Evolutionary conservation across 352 stramenopile genomes (phyloP).

Genomic region (Pythium aristosporum): DNA sequence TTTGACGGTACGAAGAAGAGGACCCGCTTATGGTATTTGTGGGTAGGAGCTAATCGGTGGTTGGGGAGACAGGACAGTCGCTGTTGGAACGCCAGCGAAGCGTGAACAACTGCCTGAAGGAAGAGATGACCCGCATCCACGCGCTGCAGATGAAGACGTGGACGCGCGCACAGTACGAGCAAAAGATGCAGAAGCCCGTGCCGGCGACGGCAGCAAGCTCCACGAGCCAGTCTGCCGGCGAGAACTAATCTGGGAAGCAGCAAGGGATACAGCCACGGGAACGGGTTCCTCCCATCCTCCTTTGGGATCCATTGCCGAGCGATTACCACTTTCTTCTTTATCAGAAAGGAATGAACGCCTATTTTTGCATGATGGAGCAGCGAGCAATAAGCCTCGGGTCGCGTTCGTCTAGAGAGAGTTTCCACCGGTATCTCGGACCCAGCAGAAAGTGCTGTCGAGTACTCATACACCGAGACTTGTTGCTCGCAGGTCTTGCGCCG

Average conservation of each 20-base stretch:
- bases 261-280: not conserved
- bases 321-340: too few relatives aligned
- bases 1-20: slow-evolving; percentile 69
- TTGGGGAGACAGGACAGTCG: slow-evolving; percentile 43
- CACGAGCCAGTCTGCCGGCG: slow-evolving; percentile 40
- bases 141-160: slow-evolving; percentile 87
- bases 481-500: too few relatives aligned
- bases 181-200: slow-evolving; percentile 72
- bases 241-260: slow-evolving; percentile 38
- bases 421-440: too few relatives aligned
- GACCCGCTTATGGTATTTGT: too few relatives aligned
- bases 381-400: too few relatives aligned
- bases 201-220: slow-evolving; percentile 15
- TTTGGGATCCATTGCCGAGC: not conserved
- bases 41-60: not conserved
- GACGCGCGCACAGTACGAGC: slow-evolving; percentile 78
- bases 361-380: too few relatives aligned
- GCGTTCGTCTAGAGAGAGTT: too few relatives aligned
- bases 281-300: too few relatives aligned
- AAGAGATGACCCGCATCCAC: slow-evolving; percentile 84
- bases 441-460: too few relatives aligned
- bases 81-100: slow-evolving; percentile 74
- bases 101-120: slow-evolving; percentile 79
- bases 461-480: too few relatives aligned
- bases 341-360: too few relatives aligned